Percentiles rank a stretch among this genome's conserved stretches.
Conservation (phyloP, 2,329 filamentous ascomycete genomes). For the Aspergillus ochraceoroseus region DNA sequence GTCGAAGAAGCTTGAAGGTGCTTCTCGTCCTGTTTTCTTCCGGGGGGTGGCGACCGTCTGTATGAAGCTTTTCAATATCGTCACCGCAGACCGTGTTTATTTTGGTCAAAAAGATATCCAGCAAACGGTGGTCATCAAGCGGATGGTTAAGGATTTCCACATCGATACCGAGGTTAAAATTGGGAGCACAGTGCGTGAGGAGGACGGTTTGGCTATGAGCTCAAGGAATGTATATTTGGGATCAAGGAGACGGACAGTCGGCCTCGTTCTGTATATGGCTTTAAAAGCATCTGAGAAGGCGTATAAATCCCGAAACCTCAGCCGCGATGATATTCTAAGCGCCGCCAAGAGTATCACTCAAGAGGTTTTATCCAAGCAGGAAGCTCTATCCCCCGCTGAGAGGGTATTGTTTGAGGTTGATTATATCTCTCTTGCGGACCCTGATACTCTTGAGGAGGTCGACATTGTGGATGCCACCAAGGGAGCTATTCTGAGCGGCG, state of each 20-base stretch:
- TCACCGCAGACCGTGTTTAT: conserved; percentile 72
- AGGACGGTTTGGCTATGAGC: conserved; percentile 81
- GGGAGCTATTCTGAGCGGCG: conserved; percentile 83
- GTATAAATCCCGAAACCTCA: conserved; percentile 54
- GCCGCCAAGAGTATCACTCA: conserved; percentile 61
- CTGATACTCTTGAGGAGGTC: conserved; percentile 74
- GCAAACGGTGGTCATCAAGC: conserved; percentile 83
- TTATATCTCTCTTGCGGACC: conserved; percentile 87
- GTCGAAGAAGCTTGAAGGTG: conserved; percentile 74
- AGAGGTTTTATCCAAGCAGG: conserved; percentile 57
- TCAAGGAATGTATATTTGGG: conserved; percentile 93
- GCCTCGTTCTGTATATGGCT: conserved; percentile 65
- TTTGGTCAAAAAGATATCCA: conserved; percentile 98
- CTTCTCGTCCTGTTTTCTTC: conserved; percentile 87
- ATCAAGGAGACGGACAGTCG: conserved; percentile 63
- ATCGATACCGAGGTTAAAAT: conserved; percentile 70
- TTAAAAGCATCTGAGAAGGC: conserved; percentile 65
- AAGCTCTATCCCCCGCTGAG: conserved; percentile 53
- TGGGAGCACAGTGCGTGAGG: conserved; percentile 67
- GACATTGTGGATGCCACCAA: conserved; percentile 61
- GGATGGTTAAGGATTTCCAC: conserved; percentile 83
- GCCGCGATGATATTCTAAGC: conserved; percentile 64
- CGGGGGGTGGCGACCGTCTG: conserved; percentile 93
- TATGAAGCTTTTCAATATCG: conserved; percentile 87
- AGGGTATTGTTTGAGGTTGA: conserved; percentile 76